A percentile compares a stretch with the other conserved stretches of the same genome.
These are phyloP conservation scores for Allomyces javanicus DNA, from an alignment of 192 early-diverging fungal genomes.

Conservation along the genomic window DNA sequence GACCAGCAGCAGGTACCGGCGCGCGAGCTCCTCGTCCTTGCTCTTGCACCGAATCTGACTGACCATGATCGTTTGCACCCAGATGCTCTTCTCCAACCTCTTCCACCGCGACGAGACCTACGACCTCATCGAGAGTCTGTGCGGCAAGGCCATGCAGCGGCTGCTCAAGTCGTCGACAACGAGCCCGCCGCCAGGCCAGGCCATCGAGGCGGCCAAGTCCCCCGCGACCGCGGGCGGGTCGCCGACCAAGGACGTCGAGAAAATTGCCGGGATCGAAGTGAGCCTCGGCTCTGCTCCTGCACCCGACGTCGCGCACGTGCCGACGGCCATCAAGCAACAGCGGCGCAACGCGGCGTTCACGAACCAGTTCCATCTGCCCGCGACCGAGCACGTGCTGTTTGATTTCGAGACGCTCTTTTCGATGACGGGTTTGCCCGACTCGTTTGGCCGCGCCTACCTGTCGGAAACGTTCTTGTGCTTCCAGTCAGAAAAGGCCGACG, in stretches of 20 bases:
- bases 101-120: slow-evolving; percentile 94
- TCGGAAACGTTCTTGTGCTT: slow-evolving; percentile 79
- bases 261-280: background rate
- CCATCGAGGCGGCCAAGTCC: slow-evolving; percentile 4
- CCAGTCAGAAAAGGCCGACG: slow-evolving; percentile 40
- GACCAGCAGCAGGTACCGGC: slow-evolving; percentile 48
- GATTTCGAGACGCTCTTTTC: slow-evolving; percentile 37
- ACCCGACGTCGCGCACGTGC: background rate
- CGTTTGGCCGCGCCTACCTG: slow-evolving; percentile 55
- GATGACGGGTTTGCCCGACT: slow-evolving; percentile 10
- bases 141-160: slow-evolving; percentile 64
- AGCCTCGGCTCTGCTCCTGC: no score
- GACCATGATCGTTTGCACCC: slow-evolving; percentile 3
- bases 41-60: background rate
- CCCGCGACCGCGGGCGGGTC: background rate
- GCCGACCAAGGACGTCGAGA: background rate
- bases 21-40: background rate
- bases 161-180: slow-evolving; percentile 63
- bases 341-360: slow-evolving; percentile 62
- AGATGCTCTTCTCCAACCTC: slow-evolving; percentile 81
- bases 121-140: slow-evolving; percentile 81
- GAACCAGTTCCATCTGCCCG: slow-evolving; percentile 53
- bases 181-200: slow-evolving; percentile 37
- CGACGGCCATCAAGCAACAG: slow-evolving; percentile 27
- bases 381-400: slow-evolving; percentile 48